Base-by-base conservation (phyloP, 441 rosid species). In the Breynia disticha region DNA sequence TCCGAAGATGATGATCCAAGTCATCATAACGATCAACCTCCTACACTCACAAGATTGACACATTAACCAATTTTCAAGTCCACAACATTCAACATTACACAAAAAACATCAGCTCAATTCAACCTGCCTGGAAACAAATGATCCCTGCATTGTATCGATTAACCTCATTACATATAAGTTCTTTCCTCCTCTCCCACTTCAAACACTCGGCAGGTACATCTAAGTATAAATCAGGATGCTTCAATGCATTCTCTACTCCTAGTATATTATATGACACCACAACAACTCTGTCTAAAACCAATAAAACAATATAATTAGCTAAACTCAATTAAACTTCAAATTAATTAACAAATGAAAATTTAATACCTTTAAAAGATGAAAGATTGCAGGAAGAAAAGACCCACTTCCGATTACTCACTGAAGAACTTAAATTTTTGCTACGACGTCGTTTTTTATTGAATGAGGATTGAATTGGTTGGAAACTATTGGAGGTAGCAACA, bases 1-100 rank as follows among this genome's bases (percentile, higher is more conserved):
- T 62, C 52, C 54, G 73, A 64, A 93, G 85, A 65, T 65, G 66
- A 56, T 32, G 43, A 52, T 78, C 71, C 46, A 93, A 58, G 68
- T 86, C 96, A 65, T 72, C 59, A 63, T 84, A 93, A 46, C 77
- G 93, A 65, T 93, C 98, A 65, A 93, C 97, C 79, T 93, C 97
- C 96, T 93, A 76, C 71, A 70, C 16, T 61, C 53, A 62, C 48
- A 46, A 55, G 50, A 51, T 22, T 54, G 50, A 19, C 47, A 56
- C 35, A 50, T 51, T 53, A 48, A 50, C 55, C 53, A 43, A 49
- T 21, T 24, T 41, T 41, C 13, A 11, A 41, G 44, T 41, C 44
- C n/a, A 3, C 13, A 11, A 41, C 44, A 4, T 4, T 9, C 8
- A 28, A 28, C 35, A 28, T 28, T 4, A 9, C 35, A 28, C 35